phyloP scores from a whole-genome alignment of 1,284 basidiomycete species.

The Pseudozyma tsukubaensis region DNA sequence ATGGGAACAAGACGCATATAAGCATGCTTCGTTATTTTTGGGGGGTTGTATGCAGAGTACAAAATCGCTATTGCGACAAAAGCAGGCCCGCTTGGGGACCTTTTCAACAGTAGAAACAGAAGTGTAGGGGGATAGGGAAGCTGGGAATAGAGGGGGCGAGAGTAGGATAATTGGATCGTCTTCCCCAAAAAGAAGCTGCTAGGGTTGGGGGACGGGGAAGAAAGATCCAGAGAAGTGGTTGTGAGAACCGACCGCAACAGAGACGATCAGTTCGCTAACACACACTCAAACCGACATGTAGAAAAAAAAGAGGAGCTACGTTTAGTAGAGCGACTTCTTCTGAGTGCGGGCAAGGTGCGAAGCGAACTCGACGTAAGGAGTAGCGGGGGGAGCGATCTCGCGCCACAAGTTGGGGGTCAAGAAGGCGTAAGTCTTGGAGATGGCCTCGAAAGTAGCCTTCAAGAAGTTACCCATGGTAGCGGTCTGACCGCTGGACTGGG shows the following conservation, averaged over 20 bases:
- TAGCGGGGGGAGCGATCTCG: slow-evolving; percentile 84
- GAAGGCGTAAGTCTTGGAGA: slow-evolving; percentile 97
- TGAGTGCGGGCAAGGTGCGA: slow-evolving; percentile 64
- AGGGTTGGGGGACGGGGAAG: slow-evolving; percentile 1
- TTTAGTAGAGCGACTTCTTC: slow-evolving; percentile 62
- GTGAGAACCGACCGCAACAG: not conserved
- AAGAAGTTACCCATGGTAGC: slow-evolving; percentile 99
- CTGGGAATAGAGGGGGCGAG: slow-evolving; percentile 48
- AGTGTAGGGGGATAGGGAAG: slow-evolving; percentile 33
- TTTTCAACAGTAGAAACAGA: slow-evolving; percentile 9
- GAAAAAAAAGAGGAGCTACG: slow-evolving; percentile 7
- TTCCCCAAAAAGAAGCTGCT: slow-evolving; percentile 2
- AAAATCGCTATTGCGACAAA: slow-evolving; percentile 17
- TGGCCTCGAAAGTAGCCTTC: slow-evolving; percentile 96
- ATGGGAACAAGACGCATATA: slow-evolving; percentile 36
- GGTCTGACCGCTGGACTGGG: slow-evolving; percentile 96
- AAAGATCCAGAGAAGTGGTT: slow-evolving; percentile 13
- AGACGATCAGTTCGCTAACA: slow-evolving; percentile 2
- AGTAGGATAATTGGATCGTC: slow-evolving; percentile 12
- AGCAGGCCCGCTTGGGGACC: too few species aligned
- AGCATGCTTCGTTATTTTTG: slow-evolving; percentile 44
- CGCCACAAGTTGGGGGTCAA: slow-evolving; percentile 96
- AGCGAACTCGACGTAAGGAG: slow-evolving; percentile 67
- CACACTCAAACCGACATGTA: slow-evolving; percentile 1
- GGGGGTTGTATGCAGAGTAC: slow-evolving; percentile 42